Evolutionary conservation across 2,329 filamentous ascomycete species (phyloP).

Genomic region (Alternaria dauci): DNA sequence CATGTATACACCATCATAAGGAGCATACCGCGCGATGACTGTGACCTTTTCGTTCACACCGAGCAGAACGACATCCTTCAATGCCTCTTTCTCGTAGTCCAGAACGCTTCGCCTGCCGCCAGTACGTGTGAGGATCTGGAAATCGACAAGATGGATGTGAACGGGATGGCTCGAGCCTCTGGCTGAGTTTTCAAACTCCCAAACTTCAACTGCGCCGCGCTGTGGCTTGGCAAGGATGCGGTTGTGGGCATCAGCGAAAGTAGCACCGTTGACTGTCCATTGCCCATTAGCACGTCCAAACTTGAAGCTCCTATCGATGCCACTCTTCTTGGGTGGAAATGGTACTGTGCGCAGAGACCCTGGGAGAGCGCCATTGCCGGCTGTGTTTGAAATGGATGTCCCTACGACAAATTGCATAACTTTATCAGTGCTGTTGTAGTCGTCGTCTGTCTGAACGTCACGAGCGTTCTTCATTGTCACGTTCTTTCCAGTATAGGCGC

Average conservation of each 20-base stretch:
- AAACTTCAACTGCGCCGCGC: slow-evolving; percentile 49
- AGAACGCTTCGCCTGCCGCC: slow-evolving; percentile 55
- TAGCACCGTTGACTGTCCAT: slow-evolving; percentile 53
- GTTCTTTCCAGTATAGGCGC: slow-evolving; percentile 59
- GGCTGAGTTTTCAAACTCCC: slow-evolving; percentile 56
- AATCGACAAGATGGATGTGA: slow-evolving; percentile 68
- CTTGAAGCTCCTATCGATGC: slow-evolving; percentile 44
- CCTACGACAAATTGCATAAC: slow-evolving; percentile 59
- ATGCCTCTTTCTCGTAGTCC: slow-evolving; percentile 62
- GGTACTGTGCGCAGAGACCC: slow-evolving; percentile 40
- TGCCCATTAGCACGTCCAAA: slow-evolving; percentile 40
- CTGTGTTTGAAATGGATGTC: slow-evolving; percentile 29
- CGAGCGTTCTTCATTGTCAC: slow-evolving; percentile 58
- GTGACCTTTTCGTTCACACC: slow-evolving; percentile 56
- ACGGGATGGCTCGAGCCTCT: slow-evolving; percentile 64
- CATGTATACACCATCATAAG: slow-evolving; percentile 61
- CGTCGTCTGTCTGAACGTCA: slow-evolving; percentile 58
- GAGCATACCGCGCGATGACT: slow-evolving; percentile 45
- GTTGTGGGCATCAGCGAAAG: slow-evolving; percentile 47
- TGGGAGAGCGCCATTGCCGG: slow-evolving; percentile 41
- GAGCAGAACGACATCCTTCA: slow-evolving; percentile 68
- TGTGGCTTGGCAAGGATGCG: slow-evolving; percentile 49
- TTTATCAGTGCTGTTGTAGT: slow-evolving; percentile 60
- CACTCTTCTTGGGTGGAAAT: slow-evolving; percentile 43
- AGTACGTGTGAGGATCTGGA: slow-evolving; percentile 62